Base-by-base conservation (phyloP, 192 early-diverging fungal genomes). In the Dissophora ornata region DNA sequence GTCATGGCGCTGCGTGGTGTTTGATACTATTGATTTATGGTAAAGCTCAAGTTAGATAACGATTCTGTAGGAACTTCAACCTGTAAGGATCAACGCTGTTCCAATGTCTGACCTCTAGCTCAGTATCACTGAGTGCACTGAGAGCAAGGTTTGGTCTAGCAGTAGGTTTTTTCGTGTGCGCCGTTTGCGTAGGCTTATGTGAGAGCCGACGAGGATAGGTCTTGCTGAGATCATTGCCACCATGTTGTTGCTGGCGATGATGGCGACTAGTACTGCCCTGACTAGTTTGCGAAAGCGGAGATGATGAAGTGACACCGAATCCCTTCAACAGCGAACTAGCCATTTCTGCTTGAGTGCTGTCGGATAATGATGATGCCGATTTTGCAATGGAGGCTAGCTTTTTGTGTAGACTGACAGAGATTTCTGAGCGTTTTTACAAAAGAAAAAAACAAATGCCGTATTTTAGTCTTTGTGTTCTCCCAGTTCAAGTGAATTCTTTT, bases 71-170 rank as follows among this genome's bases (percentile, higher is more conserved):
- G n/a, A n/a, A n/a, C n/a, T n/a, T n/a, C n/a, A n/a, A n/a, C n/a
- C n/a, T n/a, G n/a, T n/a, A n/a, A n/a, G n/a, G n/a, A n/a, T 16
- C 18, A 45, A 10, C 9, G 18, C 18, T 45, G 44, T 45, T n/a
- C 44, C 36, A 12, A 16, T 45, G 4, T n/a, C 18, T 45, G 10
- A 74, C 83, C 74, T 89, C 87, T 21, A 89, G 53, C 57, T 87
- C 87, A 16, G 85, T 89, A 54, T 89, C 87, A 46, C 85, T 87
- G 3, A 86, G 67, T 3, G 87, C 84, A 47, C 53, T 79, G 40
- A 65, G 18, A 9, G 70, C 70, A 30, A 24, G 30, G 13, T 74
- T 65, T 1, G 47, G 18, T 22, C 62, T 47, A n/a, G 55, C 22
- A 7, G 22, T n/a, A 1, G 61, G 16, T 19, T 50, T 51, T 11